Base-by-base conservation (phyloP, 1,139 yeast genomes). In the Debaryomyces sp. region DNA sequence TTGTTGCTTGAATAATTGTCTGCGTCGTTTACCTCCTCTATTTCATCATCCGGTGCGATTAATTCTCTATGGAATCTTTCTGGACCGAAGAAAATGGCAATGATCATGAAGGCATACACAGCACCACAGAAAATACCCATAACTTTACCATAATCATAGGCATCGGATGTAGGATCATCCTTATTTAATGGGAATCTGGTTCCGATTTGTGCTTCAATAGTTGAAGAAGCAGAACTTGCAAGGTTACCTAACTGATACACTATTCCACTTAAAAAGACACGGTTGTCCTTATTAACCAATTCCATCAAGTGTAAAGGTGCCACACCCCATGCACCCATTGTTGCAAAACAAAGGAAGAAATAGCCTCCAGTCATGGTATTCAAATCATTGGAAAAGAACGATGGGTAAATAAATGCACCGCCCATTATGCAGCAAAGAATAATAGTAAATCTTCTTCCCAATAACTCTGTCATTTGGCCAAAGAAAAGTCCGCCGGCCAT, bases 371-470 rank as follows among this genome's bases (percentile, higher is more conserved):
- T 65, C 37, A 64, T 63, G n/a, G 63, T 62, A 13, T 59, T 48
- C 29, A 52, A 47, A 29, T 68, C 61, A 4, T 64, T 62, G 9
- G 67, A 62, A 35, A 38, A 41, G 42, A 41, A 45, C 15, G 50
- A 43, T 10, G 76, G 76, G 50, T 72, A 72, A 23, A 70, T 55
- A 60, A 70, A 65, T 7, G 70, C 70, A 6, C 71, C 71, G 21
- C 69, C 65, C 49, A 67, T 54, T 5, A 66, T n/a, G 51, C 63
- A 59, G 33, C 71, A 64, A 10, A 63, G 49, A 8, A 71, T 61
- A 33, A 80, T 64, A 1, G 80, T 70, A 38, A 80, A 59, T 50
- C 85, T 64, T 55, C 83, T 66, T 6, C 85, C 85, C 8, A 73
- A 55, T 15, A 75, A 58, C 48, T 78, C 81, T 2, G 77, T 68